Base-by-base conservation (phyloP, 768 basidiomycete species). In the Suillus clintonianus region DNA sequence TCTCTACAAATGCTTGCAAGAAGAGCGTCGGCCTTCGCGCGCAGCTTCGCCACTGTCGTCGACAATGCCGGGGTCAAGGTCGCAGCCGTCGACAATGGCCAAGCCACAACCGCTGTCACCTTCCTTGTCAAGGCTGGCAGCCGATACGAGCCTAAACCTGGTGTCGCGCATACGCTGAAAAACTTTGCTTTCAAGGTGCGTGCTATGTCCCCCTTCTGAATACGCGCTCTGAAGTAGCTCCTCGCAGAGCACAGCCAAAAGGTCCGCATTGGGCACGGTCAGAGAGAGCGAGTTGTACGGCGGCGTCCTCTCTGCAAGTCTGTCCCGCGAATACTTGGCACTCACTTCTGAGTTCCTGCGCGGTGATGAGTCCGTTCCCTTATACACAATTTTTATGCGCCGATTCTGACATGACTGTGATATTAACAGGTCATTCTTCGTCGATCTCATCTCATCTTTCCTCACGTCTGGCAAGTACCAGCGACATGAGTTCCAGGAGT, bases 171-270 rank as follows among this genome's bases (percentile, higher is more conserved):
- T 81, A 90, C 88, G 65, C 85, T 98, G 78, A 97, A 97, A 86
- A 96, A 95, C 87, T 98, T 95, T 85, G 91, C 95, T 64, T 99
- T 97, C 89, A 98, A 97, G 91, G 97, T 98, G 68, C 55, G 88
- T 73, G 34, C 51, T 53, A 36, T 24, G 1, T 6, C 14, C 43
- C 43, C 61, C 48, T 61, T 5, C 3, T 51, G 22, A 27, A 61
- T 24, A 41, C 36, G n/a, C 43, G 1, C 10, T 32, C 45, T 24
- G 17, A 34, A 41, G n/a, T 17, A 19, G 10, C 55, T 24, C 7
- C 48, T 65, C 51, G n/a, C 74, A 99, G 97, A 92, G 90, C 80
- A 97, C 93, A 41, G 81, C 82, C 62, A 87, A 89, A 74, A 88
- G 94, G 70, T 95, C 96, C 60, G 90, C 94, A 43, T 82, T 99